Percentiles rank a stretch among this genome's conserved stretches.
Conservation (phyloP, 768 basidiomycete species). For the Suillus discolor region DNA sequence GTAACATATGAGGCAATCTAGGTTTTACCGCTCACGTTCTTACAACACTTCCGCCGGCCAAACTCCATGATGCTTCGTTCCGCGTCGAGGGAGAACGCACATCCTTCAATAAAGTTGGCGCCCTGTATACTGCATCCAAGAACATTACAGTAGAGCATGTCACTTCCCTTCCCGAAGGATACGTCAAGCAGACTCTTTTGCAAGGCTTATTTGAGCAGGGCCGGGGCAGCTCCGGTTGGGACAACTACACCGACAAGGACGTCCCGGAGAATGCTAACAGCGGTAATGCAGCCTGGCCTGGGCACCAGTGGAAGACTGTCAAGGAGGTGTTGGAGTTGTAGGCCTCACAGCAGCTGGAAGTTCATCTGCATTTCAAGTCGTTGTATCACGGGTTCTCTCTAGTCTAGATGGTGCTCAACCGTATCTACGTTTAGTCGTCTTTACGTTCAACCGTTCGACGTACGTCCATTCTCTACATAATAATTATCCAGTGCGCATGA, state of each 20-base stretch:
- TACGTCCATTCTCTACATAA: not conserved
- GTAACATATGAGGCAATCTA: slow-evolving; percentile 12
- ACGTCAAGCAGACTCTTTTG: slow-evolving; percentile 31
- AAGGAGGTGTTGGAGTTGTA: slow-evolving; percentile 30
- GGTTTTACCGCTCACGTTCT: slow-evolving; percentile 39
- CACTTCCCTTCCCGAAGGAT: slow-evolving; percentile 31
- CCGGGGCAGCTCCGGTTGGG: slow-evolving; percentile 37
- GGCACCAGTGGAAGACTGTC: slow-evolving; percentile 35
- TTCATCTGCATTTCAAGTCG: not conserved
- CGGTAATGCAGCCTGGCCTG: slow-evolving; percentile 35
- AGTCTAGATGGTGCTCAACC: slow-evolving; percentile 8
- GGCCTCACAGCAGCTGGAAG: not conserved
- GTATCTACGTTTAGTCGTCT: slow-evolving; percentile 9
- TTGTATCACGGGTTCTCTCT: slow-evolving; percentile 3
- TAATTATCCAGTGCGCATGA: not conserved
- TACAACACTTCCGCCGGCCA: slow-evolving; percentile 29
- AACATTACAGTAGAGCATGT: slow-evolving; percentile 22
- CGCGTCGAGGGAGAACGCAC: slow-evolving; percentile 39
- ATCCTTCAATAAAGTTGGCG: slow-evolving; percentile 27
- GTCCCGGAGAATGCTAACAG: slow-evolving; percentile 32
- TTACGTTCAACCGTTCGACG: slow-evolving; percentile 8
- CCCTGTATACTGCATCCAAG: slow-evolving; percentile 26
- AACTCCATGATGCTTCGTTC: slow-evolving; percentile 33
- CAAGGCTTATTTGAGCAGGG: slow-evolving; percentile 33
- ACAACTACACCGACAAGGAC: slow-evolving; percentile 31